Evolutionary conservation across 2,329 filamentous ascomycete genomes (phyloP).

Genomic region (Colletotrichum brevisporum): DNA sequence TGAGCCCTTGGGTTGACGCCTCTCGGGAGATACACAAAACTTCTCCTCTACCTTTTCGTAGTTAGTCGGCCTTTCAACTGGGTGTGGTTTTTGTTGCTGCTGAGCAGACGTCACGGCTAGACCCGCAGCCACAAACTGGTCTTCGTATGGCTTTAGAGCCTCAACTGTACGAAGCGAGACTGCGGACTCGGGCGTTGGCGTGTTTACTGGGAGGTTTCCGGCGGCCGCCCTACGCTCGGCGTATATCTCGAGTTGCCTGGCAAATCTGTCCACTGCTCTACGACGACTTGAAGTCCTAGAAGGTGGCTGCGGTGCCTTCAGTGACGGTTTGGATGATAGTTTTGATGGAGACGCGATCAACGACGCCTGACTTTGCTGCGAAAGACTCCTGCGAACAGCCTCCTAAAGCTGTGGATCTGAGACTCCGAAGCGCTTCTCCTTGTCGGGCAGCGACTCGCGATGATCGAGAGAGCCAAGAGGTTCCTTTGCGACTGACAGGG

Average conservation of each 20-base stretch:
- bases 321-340: conserved; percentile 5
- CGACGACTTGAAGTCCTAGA: conserved; percentile 61
- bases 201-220: conserved; percentile 55
- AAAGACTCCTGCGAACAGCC: conserved; percentile 40
- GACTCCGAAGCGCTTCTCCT: conserved; percentile 37
- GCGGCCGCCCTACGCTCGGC: conserved; percentile 52
- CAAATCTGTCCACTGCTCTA: conserved; percentile 54
- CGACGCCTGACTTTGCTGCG: conserved; percentile 41
- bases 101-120: conserved; percentile 70
- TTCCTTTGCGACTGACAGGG: conserved; percentile 3
- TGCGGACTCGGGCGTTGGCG: conserved; percentile 58
- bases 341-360: conserved; percentile 33
- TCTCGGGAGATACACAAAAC: neutral
- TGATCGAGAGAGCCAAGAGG: neutral
- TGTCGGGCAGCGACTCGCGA: conserved; percentile 1
- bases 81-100: conserved; percentile 48
- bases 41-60: neutral
- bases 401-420: conserved; percentile 40
- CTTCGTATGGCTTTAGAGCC: conserved; percentile 66
- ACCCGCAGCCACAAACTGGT: conserved; percentile 67
- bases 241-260: conserved; percentile 38
- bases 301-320: conserved; percentile 19
- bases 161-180: conserved; percentile 65
- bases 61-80: neutral
- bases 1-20: neutral